Evolutionary conservation across 768 basidiomycete species (phyloP).

Genomic region (Tulasnella sp.): DNA sequence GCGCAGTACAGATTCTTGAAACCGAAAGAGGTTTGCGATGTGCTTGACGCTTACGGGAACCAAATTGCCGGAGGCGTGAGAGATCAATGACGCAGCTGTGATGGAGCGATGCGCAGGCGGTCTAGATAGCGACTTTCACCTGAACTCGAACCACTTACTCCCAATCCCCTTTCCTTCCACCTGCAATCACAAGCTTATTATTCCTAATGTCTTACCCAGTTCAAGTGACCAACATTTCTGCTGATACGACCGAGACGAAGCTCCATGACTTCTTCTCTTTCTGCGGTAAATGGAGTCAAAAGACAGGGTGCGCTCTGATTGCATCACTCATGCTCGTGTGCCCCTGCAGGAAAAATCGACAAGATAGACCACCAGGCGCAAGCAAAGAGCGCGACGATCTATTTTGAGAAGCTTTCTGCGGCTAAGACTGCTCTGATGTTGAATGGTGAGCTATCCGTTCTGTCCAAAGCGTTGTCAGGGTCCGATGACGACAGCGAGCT

Average conservation of each 20-base stretch:
- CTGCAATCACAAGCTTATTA: background rate
- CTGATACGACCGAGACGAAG: slow-evolving; percentile 60
- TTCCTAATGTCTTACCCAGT: slow-evolving; percentile 24
- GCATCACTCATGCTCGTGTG: background rate
- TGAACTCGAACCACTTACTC: background rate
- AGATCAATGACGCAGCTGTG: slow-evolving; percentile 2
- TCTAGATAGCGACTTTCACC: slow-evolving; percentile 15
- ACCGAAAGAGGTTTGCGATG: background rate
- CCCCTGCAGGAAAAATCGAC: slow-evolving; percentile 50
- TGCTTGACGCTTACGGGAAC: background rate
- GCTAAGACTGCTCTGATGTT: slow-evolving; percentile 86
- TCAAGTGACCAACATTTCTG: slow-evolving; percentile 71
- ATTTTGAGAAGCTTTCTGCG: slow-evolving; percentile 79
- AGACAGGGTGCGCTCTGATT: slow-evolving; percentile 8
- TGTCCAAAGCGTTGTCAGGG: slow-evolving; percentile 11
- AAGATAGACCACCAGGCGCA: slow-evolving; percentile 55
- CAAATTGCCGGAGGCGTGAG: background rate
- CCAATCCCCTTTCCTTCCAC: background rate
- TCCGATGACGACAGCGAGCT: slow-evolving; percentile 19
- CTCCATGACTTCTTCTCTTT: slow-evolving; percentile 83
- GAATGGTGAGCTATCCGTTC: slow-evolving; percentile 31
- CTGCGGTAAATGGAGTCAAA: slow-evolving; percentile 64
- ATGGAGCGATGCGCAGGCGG: slow-evolving; percentile 21
- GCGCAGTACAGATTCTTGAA: background rate
- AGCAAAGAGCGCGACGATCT: slow-evolving; percentile 58